phyloP scores from a whole-genome alignment of 1,284 basidiomycete genomes.

The Fomitopsis betulina region DNA sequence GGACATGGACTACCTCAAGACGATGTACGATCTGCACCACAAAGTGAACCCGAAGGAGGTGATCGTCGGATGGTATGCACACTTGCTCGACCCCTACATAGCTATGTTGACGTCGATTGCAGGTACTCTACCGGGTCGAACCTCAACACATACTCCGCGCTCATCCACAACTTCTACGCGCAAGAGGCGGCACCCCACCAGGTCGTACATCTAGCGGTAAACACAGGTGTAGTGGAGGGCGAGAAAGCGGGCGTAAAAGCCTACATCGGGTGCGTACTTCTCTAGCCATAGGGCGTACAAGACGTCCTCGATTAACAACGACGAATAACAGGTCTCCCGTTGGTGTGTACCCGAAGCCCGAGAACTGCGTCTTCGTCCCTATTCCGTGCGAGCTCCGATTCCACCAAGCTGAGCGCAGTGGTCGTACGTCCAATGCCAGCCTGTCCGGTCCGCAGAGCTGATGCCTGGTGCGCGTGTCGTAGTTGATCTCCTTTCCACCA shows the following conservation, averaged over 20 bases:
- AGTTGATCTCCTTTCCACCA: constrained; percentile 75
- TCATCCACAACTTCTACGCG: constrained; percentile 98
- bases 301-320: background rate
- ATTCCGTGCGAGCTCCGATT: constrained; percentile 81
- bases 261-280: constrained; percentile 70
- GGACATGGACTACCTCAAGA: constrained; percentile 94
- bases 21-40: constrained; percentile 89
- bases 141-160: constrained; percentile 93
- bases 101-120: constrained; percentile 11
- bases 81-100: background rate
- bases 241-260: constrained; percentile 82
- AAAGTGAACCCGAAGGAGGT: constrained; percentile 83
- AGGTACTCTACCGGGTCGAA: constrained; percentile 91
- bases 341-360: constrained; percentile 82
- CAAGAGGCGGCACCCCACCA: constrained; percentile 87
- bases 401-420: constrained; percentile 78
- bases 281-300: background rate
- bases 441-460: background rate
- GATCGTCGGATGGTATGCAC: constrained; percentile 82
- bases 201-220: constrained; percentile 91
- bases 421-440: constrained; percentile 52
- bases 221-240: constrained; percentile 76
- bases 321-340: constrained; percentile 61
- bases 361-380: constrained; percentile 90
- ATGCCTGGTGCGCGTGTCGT: background rate